Evolutionary conservation across 257 asterid species (phyloP), one percentile per base, ranked within the genome.

Genomic region (Knoxia roxburghii): DNA sequence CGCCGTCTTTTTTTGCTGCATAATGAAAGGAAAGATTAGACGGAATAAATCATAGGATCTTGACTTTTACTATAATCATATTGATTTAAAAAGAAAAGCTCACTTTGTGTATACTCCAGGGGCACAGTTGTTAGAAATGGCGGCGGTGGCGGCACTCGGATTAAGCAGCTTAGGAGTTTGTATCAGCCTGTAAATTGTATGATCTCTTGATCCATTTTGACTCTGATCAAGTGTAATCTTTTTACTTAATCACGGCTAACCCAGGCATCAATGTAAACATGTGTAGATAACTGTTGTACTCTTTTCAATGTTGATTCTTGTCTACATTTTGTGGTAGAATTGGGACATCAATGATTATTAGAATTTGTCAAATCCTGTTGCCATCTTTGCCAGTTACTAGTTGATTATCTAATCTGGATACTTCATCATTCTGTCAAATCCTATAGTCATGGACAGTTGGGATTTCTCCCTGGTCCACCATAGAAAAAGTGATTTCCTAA

Each of bases 111-210:
- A 1, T 15, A 2, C 37, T 56, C 46, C 69, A 65, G 69, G 58
- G 26, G 6, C 11, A 17, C 11, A 1, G 29, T 65, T 49, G 70
- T 9, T 0, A 7, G 1, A 15, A n/a, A 0, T 50, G 8, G 49
- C 20, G 61, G 62, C 33, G 3, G 45, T 1, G 32, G 45, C 40
- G 4, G 54, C 51, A 48, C 23, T 65, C 41, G 9, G 41, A 46
- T 33, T 21, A 23, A 61, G 14, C 13, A 13, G 14, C n/a, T 17
- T 20, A 35, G 68, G 64, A 60, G 13, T 37, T 8, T 37, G n/a
- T 49, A 21, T 30, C 46, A 61, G 65, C 33, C 24, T 50, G 58
- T 70, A 48, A 32, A 39, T 60, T 60, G 53, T 33, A 18, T 1
- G 14, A 18, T 10, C 17, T 46, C 15, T 18, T 46, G 56, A 59